Evolutionary conservation across 1,284 basidiomycete species (phyloP).

Genomic region (Ceratobasidium theobromae): DNA sequence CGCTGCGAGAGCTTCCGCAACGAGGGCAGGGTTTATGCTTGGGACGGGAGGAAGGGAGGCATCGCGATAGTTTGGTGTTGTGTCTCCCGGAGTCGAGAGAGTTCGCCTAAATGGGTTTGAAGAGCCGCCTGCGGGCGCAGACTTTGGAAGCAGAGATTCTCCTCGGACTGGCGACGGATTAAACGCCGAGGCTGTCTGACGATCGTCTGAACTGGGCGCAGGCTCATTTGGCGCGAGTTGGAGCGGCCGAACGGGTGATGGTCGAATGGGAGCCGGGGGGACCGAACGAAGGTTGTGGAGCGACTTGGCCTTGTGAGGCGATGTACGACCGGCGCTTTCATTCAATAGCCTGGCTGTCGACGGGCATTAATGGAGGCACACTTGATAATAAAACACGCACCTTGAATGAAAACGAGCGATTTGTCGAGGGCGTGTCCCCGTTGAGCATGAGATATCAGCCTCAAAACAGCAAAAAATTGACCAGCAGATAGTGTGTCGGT

Average conservation of each 20-base stretch:
- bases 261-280: slow-evolving; percentile 7
- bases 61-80: slow-evolving; percentile 6
- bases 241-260: slow-evolving; percentile 8
- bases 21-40: slow-evolving; percentile 1
- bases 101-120: slow-evolving; percentile 34
- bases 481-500: slow-evolving; percentile 32
- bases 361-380: background rate
- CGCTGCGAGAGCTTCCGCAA: slow-evolving; percentile 13
- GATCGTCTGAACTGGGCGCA: slow-evolving; percentile 1
- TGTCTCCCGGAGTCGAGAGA: slow-evolving; percentile 20
- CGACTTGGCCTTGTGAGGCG: slow-evolving; percentile 17
- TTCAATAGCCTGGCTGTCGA: background rate
- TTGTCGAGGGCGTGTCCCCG: slow-evolving; percentile 34
- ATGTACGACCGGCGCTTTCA: slow-evolving; percentile 3
- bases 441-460: slow-evolving; percentile 36
- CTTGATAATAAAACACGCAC: slow-evolving; percentile 21
- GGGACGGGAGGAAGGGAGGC: background rate
- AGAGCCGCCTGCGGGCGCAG: slow-evolving; percentile 23
- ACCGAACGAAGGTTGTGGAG: slow-evolving; percentile 17
- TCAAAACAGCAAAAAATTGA: slow-evolving; percentile 36
- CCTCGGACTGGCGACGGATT: slow-evolving; percentile 18
- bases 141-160: slow-evolving; percentile 12
- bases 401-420: slow-evolving; percentile 36
- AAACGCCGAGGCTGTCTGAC: background rate
- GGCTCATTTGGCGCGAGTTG: slow-evolving; percentile 21